Percentiles rank a stretch among this genome's conserved stretches.
phyloP scores from a whole-genome alignment of 305 asterid genomes.

The Fraxinus nigra region DNA sequence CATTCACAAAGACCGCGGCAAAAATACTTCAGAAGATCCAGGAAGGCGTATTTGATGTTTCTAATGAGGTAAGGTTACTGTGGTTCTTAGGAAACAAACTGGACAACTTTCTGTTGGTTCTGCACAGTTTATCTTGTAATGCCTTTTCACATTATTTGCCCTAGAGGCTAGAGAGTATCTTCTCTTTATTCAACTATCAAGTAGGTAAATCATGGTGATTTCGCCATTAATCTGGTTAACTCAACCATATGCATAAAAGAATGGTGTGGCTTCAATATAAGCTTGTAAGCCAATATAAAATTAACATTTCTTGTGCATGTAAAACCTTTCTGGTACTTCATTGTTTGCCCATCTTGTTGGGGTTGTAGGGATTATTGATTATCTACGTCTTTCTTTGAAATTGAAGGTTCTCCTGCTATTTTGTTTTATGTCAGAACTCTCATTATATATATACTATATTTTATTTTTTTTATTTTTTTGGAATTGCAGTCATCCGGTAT shows the following conservation, averaged over 20 bases:
- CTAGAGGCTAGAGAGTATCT: background rate
- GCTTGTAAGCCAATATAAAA: background rate
- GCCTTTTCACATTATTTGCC: background rate
- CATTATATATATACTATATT: background rate
- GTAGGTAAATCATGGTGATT: background rate
- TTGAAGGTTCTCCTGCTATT: background rate
- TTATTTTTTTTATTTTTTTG: background rate
- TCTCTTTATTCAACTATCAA: background rate
- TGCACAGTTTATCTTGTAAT: background rate
- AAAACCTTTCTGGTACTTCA: background rate
- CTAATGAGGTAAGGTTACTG: conserved; percentile 55
- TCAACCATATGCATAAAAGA: background rate
- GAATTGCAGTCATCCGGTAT: conserved; percentile 70
- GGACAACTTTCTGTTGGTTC: background rate
- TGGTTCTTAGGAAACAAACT: conserved; percentile 1
- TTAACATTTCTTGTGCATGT: background rate
- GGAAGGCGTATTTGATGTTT: conserved; percentile 72
- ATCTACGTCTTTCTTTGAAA: background rate
- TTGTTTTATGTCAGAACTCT: background rate
- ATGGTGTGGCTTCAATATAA: background rate
- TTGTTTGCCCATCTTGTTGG: background rate
- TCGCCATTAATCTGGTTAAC: background rate
- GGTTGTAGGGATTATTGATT: background rate
- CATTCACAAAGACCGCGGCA: conserved; percentile 65
- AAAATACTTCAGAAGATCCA: conserved; percentile 79